phyloP scores from a whole-genome alignment of 306 rosid genomes.

The Fagus crenata region DNA sequence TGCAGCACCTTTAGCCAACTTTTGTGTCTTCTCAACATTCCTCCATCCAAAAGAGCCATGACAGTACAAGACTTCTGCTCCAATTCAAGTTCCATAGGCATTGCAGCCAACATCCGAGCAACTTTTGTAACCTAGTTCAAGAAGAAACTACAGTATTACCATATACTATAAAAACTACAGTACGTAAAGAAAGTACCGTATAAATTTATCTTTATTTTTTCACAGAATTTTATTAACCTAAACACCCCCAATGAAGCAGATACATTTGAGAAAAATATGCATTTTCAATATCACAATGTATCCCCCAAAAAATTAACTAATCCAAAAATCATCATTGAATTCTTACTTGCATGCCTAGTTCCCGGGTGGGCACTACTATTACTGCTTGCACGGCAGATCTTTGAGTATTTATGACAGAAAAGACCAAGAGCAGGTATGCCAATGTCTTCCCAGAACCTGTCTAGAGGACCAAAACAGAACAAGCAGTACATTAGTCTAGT shows the following conservation, averaged over 20 bases:
- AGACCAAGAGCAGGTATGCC: constrained; percentile 74
- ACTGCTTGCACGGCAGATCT: constrained; percentile 79
- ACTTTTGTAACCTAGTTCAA: constrained; percentile 72
- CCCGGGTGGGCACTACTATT: constrained; percentile 89
- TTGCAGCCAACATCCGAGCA: constrained; percentile 76
- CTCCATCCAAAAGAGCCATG: constrained; percentile 96
- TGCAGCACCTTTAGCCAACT: constrained; percentile 82
- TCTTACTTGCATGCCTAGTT: constrained; percentile 94
- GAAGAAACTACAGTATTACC: neutral
- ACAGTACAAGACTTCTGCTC: constrained; percentile 66
- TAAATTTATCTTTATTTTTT: too few species aligned
- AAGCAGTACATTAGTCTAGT: constrained; percentile 17
- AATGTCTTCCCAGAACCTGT: constrained; percentile 99
- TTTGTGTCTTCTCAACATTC: constrained; percentile 83
- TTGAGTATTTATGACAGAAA: constrained; percentile 49
- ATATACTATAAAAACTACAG: too few species aligned
- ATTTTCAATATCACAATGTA: too few species aligned
- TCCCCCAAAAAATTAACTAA: neutral
- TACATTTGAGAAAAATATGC: too few species aligned
- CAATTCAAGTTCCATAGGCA: constrained; percentile 48
- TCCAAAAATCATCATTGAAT: constrained; percentile 12
- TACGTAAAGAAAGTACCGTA: too few species aligned
- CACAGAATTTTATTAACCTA: too few species aligned
- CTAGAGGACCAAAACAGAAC: constrained; percentile 51
- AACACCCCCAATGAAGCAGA: too few species aligned